Percentiles rank a stretch among this genome's conserved stretches.
phyloP scores from a whole-genome alignment of 2,329 filamentous ascomycete genomes.

The Neonectria faginata region DNA sequence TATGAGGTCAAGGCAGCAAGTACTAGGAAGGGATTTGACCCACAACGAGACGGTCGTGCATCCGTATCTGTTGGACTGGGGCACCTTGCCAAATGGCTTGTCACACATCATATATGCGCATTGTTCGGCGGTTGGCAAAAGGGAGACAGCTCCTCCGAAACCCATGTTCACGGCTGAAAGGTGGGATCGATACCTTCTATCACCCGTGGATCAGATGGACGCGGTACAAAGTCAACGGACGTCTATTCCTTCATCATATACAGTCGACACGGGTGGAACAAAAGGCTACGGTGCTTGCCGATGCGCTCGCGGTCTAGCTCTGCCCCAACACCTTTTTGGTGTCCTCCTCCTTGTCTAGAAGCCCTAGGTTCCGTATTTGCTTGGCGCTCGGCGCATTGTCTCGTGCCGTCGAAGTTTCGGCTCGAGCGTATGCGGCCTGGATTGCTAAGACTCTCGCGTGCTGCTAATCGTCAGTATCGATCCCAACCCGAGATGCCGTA shows the following conservation, averaged over 20 bases:
- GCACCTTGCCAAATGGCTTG: neutral
- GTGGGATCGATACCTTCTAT: too few relatives aligned
- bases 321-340: slow-evolving; percentile 69
- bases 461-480: slow-evolving; percentile 58
- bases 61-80: too few relatives aligned
- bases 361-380: slow-evolving; percentile 87
- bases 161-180: neutral
- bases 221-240: slow-evolving; percentile 28
- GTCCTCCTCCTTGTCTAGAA: slow-evolving; percentile 87
- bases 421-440: slow-evolving; percentile 86
- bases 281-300: slow-evolving; percentile 2
- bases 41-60: neutral
- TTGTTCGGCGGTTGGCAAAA: neutral
- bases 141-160: neutral
- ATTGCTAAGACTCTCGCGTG: slow-evolving; percentile 81
- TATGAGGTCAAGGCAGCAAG: neutral
- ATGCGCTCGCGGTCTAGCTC: slow-evolving; percentile 37
- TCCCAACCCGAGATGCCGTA: neutral
- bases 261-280: slow-evolving; percentile 28
- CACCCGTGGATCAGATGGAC: neutral
- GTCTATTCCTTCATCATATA: slow-evolving; percentile 42
- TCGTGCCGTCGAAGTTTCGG: slow-evolving; percentile 78
- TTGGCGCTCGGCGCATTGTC: slow-evolving; percentile 85
- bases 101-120: neutral
- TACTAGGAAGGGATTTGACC: neutral